Evolutionary conservation across 1,284 basidiomycete genomes (phyloP).

Genomic region (Malassezia furfur): DNA sequence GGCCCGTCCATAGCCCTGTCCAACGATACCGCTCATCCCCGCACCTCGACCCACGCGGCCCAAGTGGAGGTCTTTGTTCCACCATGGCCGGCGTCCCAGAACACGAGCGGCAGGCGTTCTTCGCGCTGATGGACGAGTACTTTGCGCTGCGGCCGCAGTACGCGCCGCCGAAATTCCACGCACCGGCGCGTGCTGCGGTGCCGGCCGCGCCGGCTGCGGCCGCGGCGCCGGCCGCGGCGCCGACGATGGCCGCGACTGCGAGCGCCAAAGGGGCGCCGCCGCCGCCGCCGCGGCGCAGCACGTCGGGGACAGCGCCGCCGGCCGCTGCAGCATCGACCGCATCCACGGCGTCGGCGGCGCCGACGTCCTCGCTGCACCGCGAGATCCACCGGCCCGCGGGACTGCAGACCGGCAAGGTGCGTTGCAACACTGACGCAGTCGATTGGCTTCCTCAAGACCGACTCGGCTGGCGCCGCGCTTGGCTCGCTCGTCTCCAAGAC

Average conservation of each 20-base stretch:
- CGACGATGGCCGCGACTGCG: background rate
- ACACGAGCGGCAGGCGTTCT: slow-evolving; percentile 31
- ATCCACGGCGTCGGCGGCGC: background rate
- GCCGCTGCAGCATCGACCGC: background rate
- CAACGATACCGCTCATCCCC: background rate
- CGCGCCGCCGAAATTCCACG: background rate
- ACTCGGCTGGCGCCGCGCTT: slow-evolving; percentile 4
- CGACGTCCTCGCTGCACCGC: background rate
- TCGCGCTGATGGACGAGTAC: slow-evolving; percentile 35
- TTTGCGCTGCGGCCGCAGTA: slow-evolving; percentile 32
- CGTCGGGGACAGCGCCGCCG: background rate
- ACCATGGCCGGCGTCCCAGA: slow-evolving; percentile 22
- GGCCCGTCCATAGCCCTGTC: background rate
- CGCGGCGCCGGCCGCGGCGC: background rate
- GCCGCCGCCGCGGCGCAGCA: background rate
- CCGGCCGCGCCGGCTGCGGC: background rate
- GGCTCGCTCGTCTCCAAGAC: background rate
- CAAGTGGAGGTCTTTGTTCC: slow-evolving; percentile 3
- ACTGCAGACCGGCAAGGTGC: slow-evolving; percentile 11
- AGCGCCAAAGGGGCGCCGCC: background rate
- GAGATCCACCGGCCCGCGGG: slow-evolving; percentile 7
- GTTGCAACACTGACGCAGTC: slow-evolving; percentile 4
- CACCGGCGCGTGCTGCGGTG: background rate
- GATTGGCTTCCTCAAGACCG: slow-evolving; percentile 7
- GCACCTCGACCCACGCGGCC: background rate